Percentiles rank a stretch among this genome's conserved stretches.
Evolutionary conservation across 2,329 filamentous ascomycete genomes (phyloP).

Genomic region (Drechslerella dactyloides): DNA sequence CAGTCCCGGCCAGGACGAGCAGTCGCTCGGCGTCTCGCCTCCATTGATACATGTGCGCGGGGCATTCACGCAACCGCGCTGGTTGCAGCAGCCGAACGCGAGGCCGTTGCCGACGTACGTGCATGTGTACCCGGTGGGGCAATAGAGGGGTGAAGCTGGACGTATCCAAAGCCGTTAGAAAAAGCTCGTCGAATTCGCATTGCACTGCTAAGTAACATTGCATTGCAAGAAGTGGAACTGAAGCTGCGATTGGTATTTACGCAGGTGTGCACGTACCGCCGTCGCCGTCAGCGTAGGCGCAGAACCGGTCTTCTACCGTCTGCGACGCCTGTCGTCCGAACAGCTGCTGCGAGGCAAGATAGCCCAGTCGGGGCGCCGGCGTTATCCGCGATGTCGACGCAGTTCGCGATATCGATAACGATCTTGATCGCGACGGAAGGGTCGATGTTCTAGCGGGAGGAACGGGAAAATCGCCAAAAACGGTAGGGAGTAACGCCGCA

Average conservation of each 20-base stretch:
- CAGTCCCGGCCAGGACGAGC: not conserved
- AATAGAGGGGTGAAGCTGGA: conserved; percentile 41
- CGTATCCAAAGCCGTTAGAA: conserved; percentile 4
- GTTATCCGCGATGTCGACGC: conserved; percentile 22
- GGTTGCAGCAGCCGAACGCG: conserved; percentile 34
- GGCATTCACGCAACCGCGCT: conserved; percentile 13
- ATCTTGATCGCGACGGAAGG: not conserved
- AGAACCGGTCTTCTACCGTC: conserved; percentile 22
- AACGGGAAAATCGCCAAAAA: not conserved
- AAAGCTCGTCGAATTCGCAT: too few relatives aligned
- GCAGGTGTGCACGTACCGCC: conserved; percentile 40
- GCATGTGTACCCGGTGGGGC: conserved; percentile 27
- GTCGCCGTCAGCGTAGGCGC: conserved; percentile 34
- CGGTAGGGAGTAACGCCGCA: not conserved
- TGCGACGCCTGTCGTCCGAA: conserved; percentile 14
- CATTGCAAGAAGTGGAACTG: not conserved
- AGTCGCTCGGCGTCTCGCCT: conserved; percentile 13
- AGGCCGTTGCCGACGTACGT: conserved; percentile 15
- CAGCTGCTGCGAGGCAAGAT: conserved; percentile 13
- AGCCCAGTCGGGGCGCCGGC: conserved; percentile 1
- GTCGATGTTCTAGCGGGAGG: not conserved
- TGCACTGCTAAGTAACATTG: too few relatives aligned
- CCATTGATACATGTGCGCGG: conserved; percentile 21
- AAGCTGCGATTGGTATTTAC: too few relatives aligned
- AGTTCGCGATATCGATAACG: not conserved